Evolutionary conservation across 768 basidiomycete species (phyloP), one percentile per base, ranked within the genome.

Genomic region (Erythrobasidium yunnanense): DNA sequence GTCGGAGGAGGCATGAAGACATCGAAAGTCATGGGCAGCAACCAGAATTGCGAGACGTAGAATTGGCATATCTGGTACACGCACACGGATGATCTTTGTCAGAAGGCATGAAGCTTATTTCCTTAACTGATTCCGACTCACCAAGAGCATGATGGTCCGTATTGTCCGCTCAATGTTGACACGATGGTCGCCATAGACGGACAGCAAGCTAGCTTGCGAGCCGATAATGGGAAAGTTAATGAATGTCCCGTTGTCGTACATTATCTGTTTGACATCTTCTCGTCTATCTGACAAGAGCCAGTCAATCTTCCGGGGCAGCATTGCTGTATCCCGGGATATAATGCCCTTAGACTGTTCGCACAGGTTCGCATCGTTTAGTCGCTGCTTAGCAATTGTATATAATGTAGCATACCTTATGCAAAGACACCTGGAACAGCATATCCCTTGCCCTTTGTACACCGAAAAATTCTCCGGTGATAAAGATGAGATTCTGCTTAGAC

Each of bases 401-500:
- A 53, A 66, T 6, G 18, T 0, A 23, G 74, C 80, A 32, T 67
- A 88, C 91, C 83, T 96, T 96, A 73, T 82, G 85, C 65, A 85
- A 78, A 4, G 91, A 88, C 20, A 90, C 80, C 75, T 92, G 87
- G 76, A 85, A 86, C 8, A 99, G 78, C 92, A 95, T 96, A 74
- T 96, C 93, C 69, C 88, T 81, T 11, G 93, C 93, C 55, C 93
- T 79, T 75, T 93, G 89, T 11, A 96, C 92, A 18, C 88, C 88
- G 69, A 96, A 93, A 75, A 93, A 95, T 76, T 96, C 93, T 45
- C 93, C 93, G 0, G 93, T 96, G 71, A 99, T 91, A 86, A 88
- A 99, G 68, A 97, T 86, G 22, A 85, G 78, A 74, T 88, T 90
- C 73, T 85, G 82, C 73, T 78, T 80, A 67, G 70, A 66, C 76